These are phyloP conservation scores for Ogataea nakhonphanomensis DNA, from an alignment of 805 yeast species.

Conservation along the genomic window DNA sequence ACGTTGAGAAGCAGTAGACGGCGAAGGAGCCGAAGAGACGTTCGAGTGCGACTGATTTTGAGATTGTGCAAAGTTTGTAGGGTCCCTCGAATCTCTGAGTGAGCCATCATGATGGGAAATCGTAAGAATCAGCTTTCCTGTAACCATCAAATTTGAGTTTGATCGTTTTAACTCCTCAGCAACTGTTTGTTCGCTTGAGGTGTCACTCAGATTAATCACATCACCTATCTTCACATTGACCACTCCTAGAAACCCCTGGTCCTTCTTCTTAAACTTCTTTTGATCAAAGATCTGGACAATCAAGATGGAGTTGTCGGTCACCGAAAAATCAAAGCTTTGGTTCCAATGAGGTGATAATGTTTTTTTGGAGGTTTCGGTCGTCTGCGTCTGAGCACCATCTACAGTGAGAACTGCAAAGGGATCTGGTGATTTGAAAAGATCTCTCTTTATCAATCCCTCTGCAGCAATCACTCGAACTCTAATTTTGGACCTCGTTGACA, in stretches of 20 bases:
- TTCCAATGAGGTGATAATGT: slow-evolving; percentile 98
- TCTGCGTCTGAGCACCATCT: slow-evolving; percentile 95
- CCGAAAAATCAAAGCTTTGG: slow-evolving; percentile 78
- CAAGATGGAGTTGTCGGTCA: slow-evolving; percentile 74
- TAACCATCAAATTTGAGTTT: slow-evolving; percentile 88
- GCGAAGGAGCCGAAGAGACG: slow-evolving; percentile 7
- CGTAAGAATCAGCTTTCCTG: slow-evolving; percentile 84
- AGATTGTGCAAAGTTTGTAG: slow-evolving; percentile 24
- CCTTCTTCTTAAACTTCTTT: slow-evolving; percentile 95
- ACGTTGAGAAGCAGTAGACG: slow-evolving; percentile 12
- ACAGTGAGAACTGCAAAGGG: slow-evolving; percentile 97
- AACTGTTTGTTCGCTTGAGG: slow-evolving; percentile 70
- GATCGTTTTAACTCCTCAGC: slow-evolving; percentile 90
- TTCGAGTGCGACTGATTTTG: slow-evolving; percentile 4
- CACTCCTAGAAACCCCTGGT: slow-evolving; percentile 97
- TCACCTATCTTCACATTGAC: slow-evolving; percentile 89
- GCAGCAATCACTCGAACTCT: slow-evolving; percentile 87
- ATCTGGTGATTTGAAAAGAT: slow-evolving; percentile 93
- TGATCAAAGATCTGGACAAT: slow-evolving; percentile 96
- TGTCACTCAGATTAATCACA: slow-evolving; percentile 61
- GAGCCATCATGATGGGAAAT: slow-evolving; percentile 45
- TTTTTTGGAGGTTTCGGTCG: slow-evolving; percentile 90
- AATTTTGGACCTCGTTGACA: slow-evolving; percentile 34
- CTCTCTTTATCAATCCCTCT: slow-evolving; percentile 91
- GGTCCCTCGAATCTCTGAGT: slow-evolving; percentile 29